phyloP scores from a whole-genome alignment of 164 flowering plant genomes.

The Warburgia ugandensis region DNA sequence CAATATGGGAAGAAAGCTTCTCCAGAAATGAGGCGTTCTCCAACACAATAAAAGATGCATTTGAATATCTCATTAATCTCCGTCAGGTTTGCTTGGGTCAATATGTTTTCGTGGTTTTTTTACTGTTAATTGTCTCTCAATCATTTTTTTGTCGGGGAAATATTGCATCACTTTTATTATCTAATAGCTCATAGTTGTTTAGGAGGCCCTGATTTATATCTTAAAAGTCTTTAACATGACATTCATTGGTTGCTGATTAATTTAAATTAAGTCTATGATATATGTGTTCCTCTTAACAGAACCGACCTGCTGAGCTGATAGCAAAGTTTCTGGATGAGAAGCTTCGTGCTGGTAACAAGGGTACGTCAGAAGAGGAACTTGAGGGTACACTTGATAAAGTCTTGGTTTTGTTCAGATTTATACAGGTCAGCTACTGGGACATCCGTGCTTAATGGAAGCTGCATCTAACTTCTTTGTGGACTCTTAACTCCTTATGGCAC shows the following conservation, averaged over 20 bases:
- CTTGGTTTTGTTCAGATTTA: constrained; percentile 89
- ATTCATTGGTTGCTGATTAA: not conserved
- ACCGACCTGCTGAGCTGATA: constrained; percentile 96
- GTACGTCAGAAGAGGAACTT: constrained; percentile 96
- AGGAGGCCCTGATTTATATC: no score
- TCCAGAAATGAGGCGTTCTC: constrained; percentile 72
- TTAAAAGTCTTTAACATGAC: not conserved
- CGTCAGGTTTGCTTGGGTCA: constrained; percentile 57
- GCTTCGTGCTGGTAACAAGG: constrained; percentile 99
- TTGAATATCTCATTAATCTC: constrained; percentile 93
- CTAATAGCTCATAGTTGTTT: no score
- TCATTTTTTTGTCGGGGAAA: no score
- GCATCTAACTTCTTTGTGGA: no score
- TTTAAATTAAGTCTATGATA: not conserved
- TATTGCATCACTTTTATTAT: no score
- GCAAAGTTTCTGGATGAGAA: constrained; percentile 99
- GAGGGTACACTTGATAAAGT: constrained; percentile 95
- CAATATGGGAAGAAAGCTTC: constrained; percentile 91
- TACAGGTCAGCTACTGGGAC: constrained; percentile 54
- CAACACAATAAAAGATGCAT: constrained; percentile 86
- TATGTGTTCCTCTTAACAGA: constrained; percentile 36
- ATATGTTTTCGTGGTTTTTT: not conserved
- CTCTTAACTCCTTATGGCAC: no score
- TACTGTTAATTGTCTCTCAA: not conserved
- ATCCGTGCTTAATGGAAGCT: not conserved